Base-by-base conservation (phyloP, 148 eudicot genomes). In the Spergularia marina region DNA sequence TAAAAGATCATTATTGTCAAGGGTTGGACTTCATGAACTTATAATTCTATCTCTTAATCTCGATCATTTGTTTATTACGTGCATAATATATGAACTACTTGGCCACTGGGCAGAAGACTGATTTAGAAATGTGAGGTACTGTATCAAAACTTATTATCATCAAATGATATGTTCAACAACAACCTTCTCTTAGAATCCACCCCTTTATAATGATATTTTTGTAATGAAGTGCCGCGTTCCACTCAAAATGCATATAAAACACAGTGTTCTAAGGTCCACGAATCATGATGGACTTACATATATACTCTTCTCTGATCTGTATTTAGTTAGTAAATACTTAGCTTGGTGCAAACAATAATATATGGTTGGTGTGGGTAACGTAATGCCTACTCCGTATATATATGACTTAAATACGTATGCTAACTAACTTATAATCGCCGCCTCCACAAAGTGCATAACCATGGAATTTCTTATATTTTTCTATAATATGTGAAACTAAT, bases 141-240 rank as follows among this genome's bases (percentile, higher is more conserved):
- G 36, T 63, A 34, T 63, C 7, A 12, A 36, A 63, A 63, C 11
- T 58, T 44, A 34, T 63, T 3, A 63, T 63, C n/a, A 25, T 15
- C 8, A 18, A 30, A 23, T 10, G 0, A 61, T 30, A 23, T 61
- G 40, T 9, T 61, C 39, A 44, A 2, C 49, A 61, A 30, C 40
- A 61, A 25, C 40, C 39, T 61, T 61, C 49, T 44, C 49, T 44
- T 44, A 44, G 4, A 44, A 3, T 30, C 36, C 36, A 30, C 36
- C 36, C 36, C 18, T 5, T 21, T 16, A 56, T 4, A 0, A n/a
- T 56, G 36, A 58, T 20, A 64, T 41, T 47, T 2, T 13, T 20
- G 58, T 49, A 15, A 61, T 25, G 4, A 73, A 73, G 70, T 74
- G 61, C 62, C 77, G 77, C 64, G 77, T 64, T 74, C 59, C 10